These are phyloP conservation scores for Microdochium bolleyi DNA, from an alignment of 2,329 filamentous ascomycete genomes.

Conservation along the genomic window DNA sequence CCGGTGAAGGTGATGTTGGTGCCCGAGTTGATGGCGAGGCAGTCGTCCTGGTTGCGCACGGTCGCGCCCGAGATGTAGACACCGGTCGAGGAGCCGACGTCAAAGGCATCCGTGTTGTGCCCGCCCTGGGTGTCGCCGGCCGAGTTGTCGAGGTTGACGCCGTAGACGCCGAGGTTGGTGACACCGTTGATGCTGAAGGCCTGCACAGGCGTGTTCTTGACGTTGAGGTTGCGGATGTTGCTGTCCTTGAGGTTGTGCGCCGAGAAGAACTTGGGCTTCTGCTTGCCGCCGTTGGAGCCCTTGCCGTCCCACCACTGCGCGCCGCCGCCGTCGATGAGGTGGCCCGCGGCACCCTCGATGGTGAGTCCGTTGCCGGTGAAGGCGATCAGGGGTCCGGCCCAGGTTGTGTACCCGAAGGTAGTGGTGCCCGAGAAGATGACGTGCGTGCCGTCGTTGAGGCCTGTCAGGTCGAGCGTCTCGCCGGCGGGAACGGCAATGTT, in stretches of 20 bases:
- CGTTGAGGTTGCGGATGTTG: constrained; percentile 17
- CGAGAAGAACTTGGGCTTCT: constrained; percentile 55
- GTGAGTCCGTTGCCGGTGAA: constrained; percentile 49
- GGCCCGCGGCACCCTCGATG: constrained; percentile 42
- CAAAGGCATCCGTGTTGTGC: constrained; percentile 42
- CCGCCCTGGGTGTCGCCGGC: constrained; percentile 37
- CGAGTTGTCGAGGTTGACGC: constrained; percentile 49
- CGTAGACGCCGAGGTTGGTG: constrained; percentile 33
- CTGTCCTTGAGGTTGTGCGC: constrained; percentile 6
- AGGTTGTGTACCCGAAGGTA: constrained; percentile 59
- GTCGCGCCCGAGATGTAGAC: constrained; percentile 37
- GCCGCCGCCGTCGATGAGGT: constrained; percentile 48
- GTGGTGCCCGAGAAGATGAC: constrained; percentile 47
- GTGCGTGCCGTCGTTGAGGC: constrained; percentile 39
- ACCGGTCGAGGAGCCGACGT: constrained; percentile 32
- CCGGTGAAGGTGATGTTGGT: constrained; percentile 30
- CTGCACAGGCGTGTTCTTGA: constrained; percentile 23
- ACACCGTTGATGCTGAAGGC: constrained; percentile 36
- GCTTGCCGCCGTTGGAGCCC: constrained; percentile 51
- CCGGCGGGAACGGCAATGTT: constrained; percentile 49
- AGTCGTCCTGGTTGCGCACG: constrained; percentile 51
- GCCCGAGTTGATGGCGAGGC: constrained; percentile 49
- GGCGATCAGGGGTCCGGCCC: constrained; percentile 55
- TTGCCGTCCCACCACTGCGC: constrained; percentile 53
- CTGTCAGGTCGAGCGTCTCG: constrained; percentile 48